phyloP scores from a whole-genome alignment of 257 asterid species.

The Capsicum chinense region DNA sequence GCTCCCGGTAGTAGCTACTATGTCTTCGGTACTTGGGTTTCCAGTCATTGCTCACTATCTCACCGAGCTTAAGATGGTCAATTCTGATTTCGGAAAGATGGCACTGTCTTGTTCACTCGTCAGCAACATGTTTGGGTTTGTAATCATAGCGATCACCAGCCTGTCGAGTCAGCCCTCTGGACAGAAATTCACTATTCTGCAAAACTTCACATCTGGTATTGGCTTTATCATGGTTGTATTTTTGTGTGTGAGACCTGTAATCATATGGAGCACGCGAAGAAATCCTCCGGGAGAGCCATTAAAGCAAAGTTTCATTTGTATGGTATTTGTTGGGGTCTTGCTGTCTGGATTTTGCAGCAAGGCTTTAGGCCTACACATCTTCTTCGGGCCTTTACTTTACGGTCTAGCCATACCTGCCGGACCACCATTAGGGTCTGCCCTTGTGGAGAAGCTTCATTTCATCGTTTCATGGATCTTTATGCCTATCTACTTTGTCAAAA shows the following conservation, averaged over 20 bases:
- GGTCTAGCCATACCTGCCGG: conserved; percentile 53
- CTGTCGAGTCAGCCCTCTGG: neutral
- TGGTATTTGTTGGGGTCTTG: conserved; percentile 39
- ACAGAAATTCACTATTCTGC: neutral
- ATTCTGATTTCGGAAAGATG: conserved; percentile 49
- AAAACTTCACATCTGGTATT: neutral
- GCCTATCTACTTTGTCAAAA: conserved; percentile 53
- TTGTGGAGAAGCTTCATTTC: conserved; percentile 48
- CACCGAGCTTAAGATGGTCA: conserved; percentile 49
- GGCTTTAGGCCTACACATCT: conserved; percentile 37
- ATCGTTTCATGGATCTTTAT: conserved; percentile 45
- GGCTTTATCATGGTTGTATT: conserved; percentile 26
- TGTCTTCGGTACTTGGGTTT: conserved; percentile 43
- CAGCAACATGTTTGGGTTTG: conserved; percentile 42
- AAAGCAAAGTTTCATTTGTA: conserved; percentile 36
- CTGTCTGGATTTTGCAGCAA: conserved; percentile 40
- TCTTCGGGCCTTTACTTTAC: conserved; percentile 42
- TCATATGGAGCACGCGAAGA: conserved; percentile 32
- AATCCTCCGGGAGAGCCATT: conserved; percentile 40
- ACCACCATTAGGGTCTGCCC: conserved; percentile 57
- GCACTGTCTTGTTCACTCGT: conserved; percentile 41
- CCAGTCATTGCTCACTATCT: conserved; percentile 50
- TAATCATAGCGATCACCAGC: conserved; percentile 29
- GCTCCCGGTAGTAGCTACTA: conserved; percentile 34
- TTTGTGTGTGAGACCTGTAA: conserved; percentile 40